phyloP scores from a whole-genome alignment of 2,329 filamentous ascomycete genomes.

The Chrysosporium keratinophilum region DNA sequence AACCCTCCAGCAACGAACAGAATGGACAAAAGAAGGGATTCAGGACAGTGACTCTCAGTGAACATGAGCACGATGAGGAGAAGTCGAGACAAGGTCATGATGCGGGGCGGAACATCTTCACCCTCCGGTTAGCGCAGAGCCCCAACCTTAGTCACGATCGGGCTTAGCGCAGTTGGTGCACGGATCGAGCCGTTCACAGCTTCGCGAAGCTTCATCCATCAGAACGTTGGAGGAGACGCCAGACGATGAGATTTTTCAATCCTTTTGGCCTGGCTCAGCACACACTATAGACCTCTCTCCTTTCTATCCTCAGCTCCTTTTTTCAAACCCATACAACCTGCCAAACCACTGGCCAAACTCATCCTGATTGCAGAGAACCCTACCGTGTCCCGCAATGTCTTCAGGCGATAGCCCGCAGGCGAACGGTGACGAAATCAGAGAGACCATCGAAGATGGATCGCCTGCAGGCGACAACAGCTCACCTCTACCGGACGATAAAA shows the following conservation, averaged over 20 bases:
- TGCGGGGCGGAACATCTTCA: constrained; percentile 8
- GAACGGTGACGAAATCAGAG: constrained; percentile 8
- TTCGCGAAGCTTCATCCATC: no score
- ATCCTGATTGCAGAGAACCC: not conserved
- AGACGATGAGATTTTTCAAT: not conserved
- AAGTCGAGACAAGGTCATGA: not conserved
- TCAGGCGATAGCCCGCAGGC: constrained; percentile 11
- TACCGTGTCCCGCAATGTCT: constrained; percentile 6
- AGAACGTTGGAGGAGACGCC: no score
- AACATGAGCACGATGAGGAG: not conserved
- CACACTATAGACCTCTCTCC: not conserved
- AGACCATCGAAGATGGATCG: constrained; percentile 12
- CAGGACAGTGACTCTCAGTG: not conserved
- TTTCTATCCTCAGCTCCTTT: not conserved
- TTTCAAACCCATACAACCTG: no score
- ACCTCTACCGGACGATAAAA: constrained; percentile 12
- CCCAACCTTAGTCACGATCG: not conserved
- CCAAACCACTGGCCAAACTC: not conserved
- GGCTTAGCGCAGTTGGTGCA: not conserved
- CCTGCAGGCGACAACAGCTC: constrained; percentile 20
- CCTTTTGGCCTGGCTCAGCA: not conserved
- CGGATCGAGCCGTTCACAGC: not conserved
- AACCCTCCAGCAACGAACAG: constrained; percentile 6
- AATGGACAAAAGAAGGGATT: not conserved
- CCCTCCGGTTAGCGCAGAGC: not conserved